Evolutionary conservation across 495 filamentous ascomycete genomes (phyloP).

Genomic region (Chaetomium cochliodes): DNA sequence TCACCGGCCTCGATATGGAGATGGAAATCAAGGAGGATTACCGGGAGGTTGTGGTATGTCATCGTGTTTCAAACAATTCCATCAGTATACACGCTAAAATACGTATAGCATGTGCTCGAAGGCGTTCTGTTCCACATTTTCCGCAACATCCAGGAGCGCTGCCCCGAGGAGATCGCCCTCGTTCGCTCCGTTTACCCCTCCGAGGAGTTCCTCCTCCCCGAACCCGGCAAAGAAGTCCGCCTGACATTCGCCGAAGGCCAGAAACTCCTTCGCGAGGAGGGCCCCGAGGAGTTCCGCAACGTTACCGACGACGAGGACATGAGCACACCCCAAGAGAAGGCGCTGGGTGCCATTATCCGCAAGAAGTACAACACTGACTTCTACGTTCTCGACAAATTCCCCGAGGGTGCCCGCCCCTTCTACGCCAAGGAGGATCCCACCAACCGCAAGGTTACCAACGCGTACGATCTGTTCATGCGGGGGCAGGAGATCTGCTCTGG

Average conservation of each 20-base stretch:
- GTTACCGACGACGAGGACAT: constrained; percentile 77
- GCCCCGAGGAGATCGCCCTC: constrained; percentile 66
- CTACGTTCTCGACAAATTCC: constrained; percentile 90
- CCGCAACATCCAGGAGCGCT: constrained; percentile 53
- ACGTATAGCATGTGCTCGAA: constrained; percentile 61
- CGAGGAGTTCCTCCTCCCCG: constrained; percentile 53
- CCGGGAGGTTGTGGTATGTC: constrained; percentile 66
- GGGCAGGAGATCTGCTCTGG: constrained; percentile 75
- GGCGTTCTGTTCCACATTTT: constrained; percentile 87
- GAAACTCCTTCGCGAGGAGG: constrained; percentile 73
- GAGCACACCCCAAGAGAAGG: constrained; percentile 81
- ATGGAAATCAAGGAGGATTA: constrained; percentile 92
- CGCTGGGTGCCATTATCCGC: constrained; percentile 78
- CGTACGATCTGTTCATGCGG: constrained; percentile 90
- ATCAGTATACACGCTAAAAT: neutral
- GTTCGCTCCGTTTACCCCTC: constrained; percentile 62
- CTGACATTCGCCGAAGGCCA: constrained; percentile 86
- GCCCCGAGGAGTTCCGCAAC: constrained; percentile 65
- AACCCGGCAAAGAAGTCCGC: constrained; percentile 72
- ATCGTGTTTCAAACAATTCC: no score
- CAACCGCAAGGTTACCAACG: constrained; percentile 69
- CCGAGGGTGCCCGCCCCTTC: constrained; percentile 79
- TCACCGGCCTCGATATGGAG: constrained; percentile 94
- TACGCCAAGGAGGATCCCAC: constrained; percentile 79
- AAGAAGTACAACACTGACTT: constrained; percentile 87